phyloP scores from a whole-genome alignment of 2,329 filamentous ascomycete species.

The Fusarium algeriense region DNA sequence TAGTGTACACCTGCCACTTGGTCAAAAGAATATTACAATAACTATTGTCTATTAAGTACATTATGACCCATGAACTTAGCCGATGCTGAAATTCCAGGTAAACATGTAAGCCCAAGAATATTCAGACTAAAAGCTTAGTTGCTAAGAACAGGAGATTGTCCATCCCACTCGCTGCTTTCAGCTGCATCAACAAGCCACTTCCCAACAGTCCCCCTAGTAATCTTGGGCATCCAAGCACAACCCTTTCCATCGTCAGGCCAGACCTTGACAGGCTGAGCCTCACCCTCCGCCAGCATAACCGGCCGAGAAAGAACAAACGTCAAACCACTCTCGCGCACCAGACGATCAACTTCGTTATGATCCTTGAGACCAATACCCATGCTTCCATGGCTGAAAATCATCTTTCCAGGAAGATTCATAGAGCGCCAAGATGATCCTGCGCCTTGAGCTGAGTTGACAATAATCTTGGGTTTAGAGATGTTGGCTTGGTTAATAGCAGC shows the following conservation, averaged over 20 bases:
- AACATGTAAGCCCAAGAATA: no score
- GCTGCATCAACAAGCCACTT: slow-evolving; percentile 32
- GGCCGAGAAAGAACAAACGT: slow-evolving; percentile 22
- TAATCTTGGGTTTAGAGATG: neutral
- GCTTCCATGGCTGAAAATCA: slow-evolving; percentile 31
- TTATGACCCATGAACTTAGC: no score
- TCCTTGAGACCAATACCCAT: slow-evolving; percentile 27
- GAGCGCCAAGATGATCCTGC: slow-evolving; percentile 14
- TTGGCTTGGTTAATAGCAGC: neutral
- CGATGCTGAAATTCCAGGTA: no score
- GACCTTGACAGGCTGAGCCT: slow-evolving; percentile 8
- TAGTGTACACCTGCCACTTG: no score
- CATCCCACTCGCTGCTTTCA: slow-evolving; percentile 19
- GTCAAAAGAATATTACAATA: no score
- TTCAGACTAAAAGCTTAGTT: neutral
- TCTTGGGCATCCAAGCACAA: slow-evolving; percentile 35
- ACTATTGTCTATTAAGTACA: no score
- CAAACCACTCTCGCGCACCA: slow-evolving; percentile 13
- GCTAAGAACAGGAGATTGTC: slow-evolving; percentile 15
- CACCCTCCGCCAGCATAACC: slow-evolving; percentile 22
- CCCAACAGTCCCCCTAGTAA: slow-evolving; percentile 18
- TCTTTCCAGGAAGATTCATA: slow-evolving; percentile 21
- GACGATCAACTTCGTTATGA: slow-evolving; percentile 21
- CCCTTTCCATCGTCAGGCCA: slow-evolving; percentile 37
- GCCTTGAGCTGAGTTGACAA: slow-evolving; percentile 25